Percentiles rank a stretch among this genome's conserved stretches.
Evolutionary conservation across 208 protist species (phyloP).

Genomic region (Leishmania turanica): DNA sequence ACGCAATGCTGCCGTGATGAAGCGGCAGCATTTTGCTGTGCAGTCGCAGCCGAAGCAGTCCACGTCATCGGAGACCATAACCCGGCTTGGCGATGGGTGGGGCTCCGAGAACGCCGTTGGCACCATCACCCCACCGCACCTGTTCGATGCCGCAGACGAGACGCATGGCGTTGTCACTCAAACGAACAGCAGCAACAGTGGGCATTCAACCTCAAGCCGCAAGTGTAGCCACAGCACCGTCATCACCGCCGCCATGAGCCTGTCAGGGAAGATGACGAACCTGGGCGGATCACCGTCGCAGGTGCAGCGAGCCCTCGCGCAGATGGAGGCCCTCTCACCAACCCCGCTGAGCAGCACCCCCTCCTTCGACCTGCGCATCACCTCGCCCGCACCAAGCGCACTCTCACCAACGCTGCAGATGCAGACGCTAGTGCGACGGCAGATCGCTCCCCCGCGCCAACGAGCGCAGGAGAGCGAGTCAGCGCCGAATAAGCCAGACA

Average conservation of each 20-base stretch:
- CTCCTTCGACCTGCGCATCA: conserved; percentile 30
- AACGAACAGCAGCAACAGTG: not conserved
- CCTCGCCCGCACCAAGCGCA: not conserved
- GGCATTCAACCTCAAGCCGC: not conserved
- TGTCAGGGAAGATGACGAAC: not conserved
- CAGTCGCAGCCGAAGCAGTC: conserved; percentile 21
- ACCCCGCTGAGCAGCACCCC: conserved; percentile 27
- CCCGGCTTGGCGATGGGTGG: not conserved
- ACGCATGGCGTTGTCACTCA: too few species aligned
- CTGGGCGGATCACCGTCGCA: conserved; percentile 24
- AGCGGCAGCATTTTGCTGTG: conserved; percentile 28
- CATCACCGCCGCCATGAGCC: not conserved
- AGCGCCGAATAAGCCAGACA: not conserved
- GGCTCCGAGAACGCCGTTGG: not conserved
- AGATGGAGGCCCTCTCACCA: conserved; percentile 30
- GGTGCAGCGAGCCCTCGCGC: conserved; percentile 22
- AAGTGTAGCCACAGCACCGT: conserved; percentile 3
- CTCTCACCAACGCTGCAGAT: conserved; percentile 12
- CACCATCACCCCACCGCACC: not conserved
- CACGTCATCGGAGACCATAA: not conserved
- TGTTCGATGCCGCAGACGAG: not conserved
- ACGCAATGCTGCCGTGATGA: conserved; percentile 44
- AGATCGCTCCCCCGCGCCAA: not conserved
- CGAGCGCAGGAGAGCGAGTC: not conserved
- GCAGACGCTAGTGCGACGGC: conserved; percentile 4